Base-by-base conservation (phyloP, 2,329 filamentous ascomycete species). In the Talaromyces sp. region DNA sequence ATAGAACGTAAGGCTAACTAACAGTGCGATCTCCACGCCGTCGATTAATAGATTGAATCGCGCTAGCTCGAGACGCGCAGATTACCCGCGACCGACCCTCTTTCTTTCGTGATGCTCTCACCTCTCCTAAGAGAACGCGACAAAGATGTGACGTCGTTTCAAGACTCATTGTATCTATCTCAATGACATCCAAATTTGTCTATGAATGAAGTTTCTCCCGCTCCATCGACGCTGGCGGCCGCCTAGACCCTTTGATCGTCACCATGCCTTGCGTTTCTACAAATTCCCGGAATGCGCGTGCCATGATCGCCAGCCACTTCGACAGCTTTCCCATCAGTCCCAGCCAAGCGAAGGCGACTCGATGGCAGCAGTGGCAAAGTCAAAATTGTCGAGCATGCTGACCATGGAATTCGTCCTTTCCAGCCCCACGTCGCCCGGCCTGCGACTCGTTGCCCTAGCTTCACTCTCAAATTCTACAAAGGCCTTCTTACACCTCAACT, bases 241-340 rank as follows among this genome's bases (percentile, higher is more conserved):
- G 51, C 31, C 47, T 59, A 63, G 64, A 58, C 11, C 34, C 38
- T 45, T 54, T 29, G 45, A 62, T 58, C 49, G 45, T 34, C 64
- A 36, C 63, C 70, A 78, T 78, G 72, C 70, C 71, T 70, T 58
- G 59, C 60, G 65, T 72, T 70, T 64, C 69, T 69, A 67, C 70
- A 67, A 70, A 67, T 51, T 67, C 67, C 66, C 65, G 69, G 71
- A 71, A 71, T 67, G 69, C 65, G 65, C 68, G 75, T 65, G 74
- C 72, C 72, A 75, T 75, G 62, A 60, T 65, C 61, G 43, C 61
- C 68, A 68, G 66, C 68, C 68, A 71, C 65, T 69, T 68, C 71
- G 67, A 68, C 61, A 31, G 22, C 27, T 43, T 38, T 59, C 22
- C 8, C 34, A 27, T 40, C 54, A 40, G 2, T 51, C 47, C 5